A percentile compares a stretch with the other conserved stretches of the same genome.
phyloP scores from a whole-genome alignment of 1,139 yeast species.

The Candida sp. region DNA sequence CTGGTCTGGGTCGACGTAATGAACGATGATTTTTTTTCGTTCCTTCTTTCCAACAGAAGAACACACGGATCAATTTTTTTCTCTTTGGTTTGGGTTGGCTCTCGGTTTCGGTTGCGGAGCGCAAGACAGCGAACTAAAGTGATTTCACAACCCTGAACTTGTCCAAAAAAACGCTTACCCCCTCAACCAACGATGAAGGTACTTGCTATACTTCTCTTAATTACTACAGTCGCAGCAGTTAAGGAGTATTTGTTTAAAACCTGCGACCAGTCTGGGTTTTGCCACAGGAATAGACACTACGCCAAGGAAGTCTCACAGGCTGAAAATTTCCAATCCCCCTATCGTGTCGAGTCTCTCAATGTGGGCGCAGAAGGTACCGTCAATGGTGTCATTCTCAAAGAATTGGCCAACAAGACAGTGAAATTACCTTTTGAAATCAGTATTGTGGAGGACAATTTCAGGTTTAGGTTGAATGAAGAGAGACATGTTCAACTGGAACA shows the following conservation, averaged over 20 bases:
- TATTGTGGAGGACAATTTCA: slow-evolving; percentile 50
- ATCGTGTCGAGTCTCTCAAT: slow-evolving; percentile 42
- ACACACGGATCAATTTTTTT: neutral
- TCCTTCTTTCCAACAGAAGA: neutral
- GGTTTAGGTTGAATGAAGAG: slow-evolving; percentile 52
- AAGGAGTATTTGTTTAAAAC: slow-evolving; percentile 77
- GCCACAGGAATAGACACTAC: slow-evolving; percentile 78
- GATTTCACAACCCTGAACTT: neutral
- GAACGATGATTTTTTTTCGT: neutral
- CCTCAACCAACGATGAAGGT: neutral
- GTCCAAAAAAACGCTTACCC: neutral
- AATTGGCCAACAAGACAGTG: slow-evolving; percentile 24
- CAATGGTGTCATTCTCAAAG: slow-evolving; percentile 52
- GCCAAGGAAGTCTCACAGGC: slow-evolving; percentile 43
- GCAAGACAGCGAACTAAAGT: neutral
- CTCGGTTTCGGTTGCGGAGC: neutral
- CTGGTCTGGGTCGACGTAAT: neutral
- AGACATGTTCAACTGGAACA: slow-evolving; percentile 28
- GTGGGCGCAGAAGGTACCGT: slow-evolving; percentile 15
- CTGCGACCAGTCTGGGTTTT: slow-evolving; percentile 86
- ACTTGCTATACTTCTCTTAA: slow-evolving; percentile 4
- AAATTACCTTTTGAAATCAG: slow-evolving; percentile 61
- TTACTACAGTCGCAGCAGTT: slow-evolving; percentile 42
- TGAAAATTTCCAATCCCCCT: slow-evolving; percentile 40
- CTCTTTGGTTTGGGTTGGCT: neutral